Percentiles rank a stretch among this genome's conserved stretches.
Evolutionary conservation across 768 basidiomycete genomes (phyloP).

Genomic region (Mycena belliarum): DNA sequence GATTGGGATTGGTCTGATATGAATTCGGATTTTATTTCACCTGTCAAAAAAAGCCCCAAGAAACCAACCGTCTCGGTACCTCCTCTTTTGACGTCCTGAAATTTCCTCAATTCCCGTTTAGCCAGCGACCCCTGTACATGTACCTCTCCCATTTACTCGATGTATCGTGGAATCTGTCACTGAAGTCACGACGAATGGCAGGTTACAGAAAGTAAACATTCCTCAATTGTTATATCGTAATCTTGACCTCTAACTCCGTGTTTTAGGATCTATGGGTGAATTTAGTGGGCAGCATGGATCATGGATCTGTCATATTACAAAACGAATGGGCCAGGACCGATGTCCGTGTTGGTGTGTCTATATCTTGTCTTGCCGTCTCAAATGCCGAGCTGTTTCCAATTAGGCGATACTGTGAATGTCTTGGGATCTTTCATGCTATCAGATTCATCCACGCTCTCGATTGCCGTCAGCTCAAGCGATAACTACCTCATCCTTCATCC

Average conservation of each 20-base stretch:
- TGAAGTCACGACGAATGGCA: conserved; percentile 31
- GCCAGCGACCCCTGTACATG: conserved; percentile 18
- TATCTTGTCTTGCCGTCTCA: not conserved
- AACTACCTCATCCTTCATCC: conserved; percentile 88
- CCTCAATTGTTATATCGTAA: not conserved
- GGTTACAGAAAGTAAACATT: conserved; percentile 45
- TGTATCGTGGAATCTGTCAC: conserved; percentile 54
- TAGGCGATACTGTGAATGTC: conserved; percentile 83
- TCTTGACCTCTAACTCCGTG: not conserved
- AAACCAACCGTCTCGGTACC: not conserved
- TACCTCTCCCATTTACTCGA: conserved; percentile 45
- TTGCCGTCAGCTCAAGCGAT: conserved; percentile 59
- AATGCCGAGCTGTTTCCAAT: not conserved
- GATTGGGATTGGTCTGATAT: conserved; percentile 70
- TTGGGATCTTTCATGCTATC: conserved; percentile 49
- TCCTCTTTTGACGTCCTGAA: not conserved
- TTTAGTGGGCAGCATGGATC: conserved; percentile 49
- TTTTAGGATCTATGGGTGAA: conserved; percentile 35
- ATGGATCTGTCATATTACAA: conserved; percentile 56
- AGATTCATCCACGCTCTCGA: conserved; percentile 36
- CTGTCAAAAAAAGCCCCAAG: conserved; percentile 43
- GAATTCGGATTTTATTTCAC: conserved; percentile 50
- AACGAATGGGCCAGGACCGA: conserved; percentile 80
- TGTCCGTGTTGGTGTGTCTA: conserved; percentile 54
- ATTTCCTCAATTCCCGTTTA: conserved; percentile 1